These are phyloP conservation scores for Podila epigama DNA, from an alignment of 192 early-diverging fungal genomes.

Conservation along the genomic window DNA sequence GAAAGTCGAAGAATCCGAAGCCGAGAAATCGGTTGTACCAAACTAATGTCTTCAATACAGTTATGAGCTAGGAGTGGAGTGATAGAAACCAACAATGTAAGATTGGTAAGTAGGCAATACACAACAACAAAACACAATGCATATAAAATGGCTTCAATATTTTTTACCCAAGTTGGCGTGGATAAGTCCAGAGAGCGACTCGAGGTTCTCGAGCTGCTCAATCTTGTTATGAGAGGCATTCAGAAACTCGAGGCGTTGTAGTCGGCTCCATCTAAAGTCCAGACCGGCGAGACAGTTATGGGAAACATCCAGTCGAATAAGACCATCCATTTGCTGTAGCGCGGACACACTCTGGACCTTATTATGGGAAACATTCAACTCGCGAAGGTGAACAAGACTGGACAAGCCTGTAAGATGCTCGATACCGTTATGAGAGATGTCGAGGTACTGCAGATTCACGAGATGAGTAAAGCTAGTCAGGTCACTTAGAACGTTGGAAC, in stretches of 20 bases:
- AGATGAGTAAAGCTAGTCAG: conserved; percentile 41
- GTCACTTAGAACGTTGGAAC: conserved; percentile 36
- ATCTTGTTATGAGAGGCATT: conserved; percentile 56
- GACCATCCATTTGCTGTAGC: conserved; percentile 44
- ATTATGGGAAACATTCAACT: conserved; percentile 52
- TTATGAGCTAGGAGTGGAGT: conserved; percentile 58
- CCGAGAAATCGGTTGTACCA: conserved; percentile 38
- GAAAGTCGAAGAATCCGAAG: conserved; percentile 49
- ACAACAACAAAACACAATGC: background rate
- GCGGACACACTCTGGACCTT: conserved; percentile 43
- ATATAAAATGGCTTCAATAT: background rate
- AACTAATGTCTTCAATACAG: conserved; percentile 50
- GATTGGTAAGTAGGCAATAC: background rate
- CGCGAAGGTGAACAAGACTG: conserved; percentile 38
- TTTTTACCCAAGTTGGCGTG: conserved; percentile 51
- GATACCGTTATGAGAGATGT: conserved; percentile 53
- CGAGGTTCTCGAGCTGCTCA: conserved; percentile 44
- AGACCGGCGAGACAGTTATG: conserved; percentile 44
- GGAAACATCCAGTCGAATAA: conserved; percentile 48
- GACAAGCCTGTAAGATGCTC: conserved; percentile 41
- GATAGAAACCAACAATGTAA: background rate
- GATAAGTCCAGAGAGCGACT: conserved; percentile 42
- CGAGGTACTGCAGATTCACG: conserved; percentile 49
- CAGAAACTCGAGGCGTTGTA: conserved; percentile 52
- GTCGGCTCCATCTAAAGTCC: conserved; percentile 38